Base-by-base conservation (phyloP, 495 filamentous ascomycete genomes). In the Elaphomyces granulatus region DNA sequence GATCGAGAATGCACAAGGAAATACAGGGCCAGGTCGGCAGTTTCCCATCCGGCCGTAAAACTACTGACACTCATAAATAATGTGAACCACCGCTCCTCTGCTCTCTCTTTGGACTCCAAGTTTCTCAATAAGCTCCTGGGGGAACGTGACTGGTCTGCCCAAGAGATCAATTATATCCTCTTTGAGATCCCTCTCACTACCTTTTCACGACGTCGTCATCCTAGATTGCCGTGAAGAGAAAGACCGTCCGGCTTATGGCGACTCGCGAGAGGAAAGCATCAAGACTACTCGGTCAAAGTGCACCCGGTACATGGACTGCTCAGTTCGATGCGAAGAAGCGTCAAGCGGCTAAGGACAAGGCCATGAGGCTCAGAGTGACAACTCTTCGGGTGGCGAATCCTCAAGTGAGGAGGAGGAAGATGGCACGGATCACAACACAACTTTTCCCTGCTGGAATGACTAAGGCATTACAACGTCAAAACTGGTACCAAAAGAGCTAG, bases 81-180 rank as follows among this genome's bases (percentile, higher is more conserved):
- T 9, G 19, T 39, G 7, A 26, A 26, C 37, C n/a, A 14, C 4
- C 7, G 14, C 9, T 7, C 20, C 20, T 20, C 37, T 10, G 14
- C 28, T 7, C 16, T 39, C 10, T 39, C 37, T 15, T 20, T 17
- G 2, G 21, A 16, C 8, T 9, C 37, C 21, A 39, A 39, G 19
- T 10, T 39, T 8, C 20, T 39, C 19, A 39, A 28, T 15, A 3
- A 28, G 37, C 19, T 39, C 4, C 8, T 39, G 16, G 37, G 37
- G 9, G 37, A 39, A 26, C 17, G 37, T 10, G 37, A 39, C 16
- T 39, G 37, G 37, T 39, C 37, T 7, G 37, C 37, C 2, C 37
- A 39, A 20, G 37, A 39, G 15, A 28, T 39, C 8, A 26, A 9
- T 15, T 26, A 39, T 28, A 14, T 30, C 4, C 21, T 39, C 16